A percentile compares a stretch with the other conserved stretches of the same genome.
These are phyloP conservation scores for Hypoxylon sp. DNA, from an alignment of 2,329 filamentous ascomycete genomes.

Conservation along the genomic window DNA sequence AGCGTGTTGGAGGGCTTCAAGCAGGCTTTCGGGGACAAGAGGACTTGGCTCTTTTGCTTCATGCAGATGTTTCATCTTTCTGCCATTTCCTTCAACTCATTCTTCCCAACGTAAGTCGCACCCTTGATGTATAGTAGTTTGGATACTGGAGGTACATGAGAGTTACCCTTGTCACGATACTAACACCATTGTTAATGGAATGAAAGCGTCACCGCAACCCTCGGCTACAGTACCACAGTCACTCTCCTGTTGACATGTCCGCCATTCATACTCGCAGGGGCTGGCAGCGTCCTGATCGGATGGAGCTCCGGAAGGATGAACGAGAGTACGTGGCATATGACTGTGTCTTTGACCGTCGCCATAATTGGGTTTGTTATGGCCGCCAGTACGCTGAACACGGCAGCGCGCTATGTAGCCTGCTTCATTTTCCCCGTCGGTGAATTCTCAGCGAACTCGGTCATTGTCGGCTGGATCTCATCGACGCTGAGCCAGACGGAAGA, in stretches of 20 bases:
- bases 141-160: too few species aligned
- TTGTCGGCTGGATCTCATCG: slow-evolving; percentile 56
- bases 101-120: slow-evolving; percentile 51
- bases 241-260: slow-evolving; percentile 62
- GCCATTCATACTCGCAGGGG: slow-evolving; percentile 60
- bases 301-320: slow-evolving; percentile 60
- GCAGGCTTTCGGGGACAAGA: slow-evolving; percentile 58
- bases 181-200: slow-evolving; percentile 36
- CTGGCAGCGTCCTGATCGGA: slow-evolving; percentile 55
- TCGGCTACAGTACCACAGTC: slow-evolving; percentile 58
- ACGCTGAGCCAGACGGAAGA: slow-evolving; percentile 58
- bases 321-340: slow-evolving; percentile 61
- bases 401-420: slow-evolving; percentile 53
- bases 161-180: background rate
- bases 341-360: slow-evolving; percentile 52
- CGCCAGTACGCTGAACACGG: slow-evolving; percentile 49
- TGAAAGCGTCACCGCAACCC: slow-evolving; percentile 56
- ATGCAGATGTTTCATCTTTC: slow-evolving; percentile 66
- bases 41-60: slow-evolving; percentile 61
- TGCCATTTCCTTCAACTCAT: slow-evolving; percentile 57
- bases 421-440: slow-evolving; percentile 54
- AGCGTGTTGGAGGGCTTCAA: slow-evolving; percentile 58
- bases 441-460: slow-evolving; percentile 57
- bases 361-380: slow-evolving; percentile 55
- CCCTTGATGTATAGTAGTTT: too few species aligned